phyloP scores from a whole-genome alignment of 2,329 filamentous ascomycete species.

The Leptographium wingfieldii region DNA sequence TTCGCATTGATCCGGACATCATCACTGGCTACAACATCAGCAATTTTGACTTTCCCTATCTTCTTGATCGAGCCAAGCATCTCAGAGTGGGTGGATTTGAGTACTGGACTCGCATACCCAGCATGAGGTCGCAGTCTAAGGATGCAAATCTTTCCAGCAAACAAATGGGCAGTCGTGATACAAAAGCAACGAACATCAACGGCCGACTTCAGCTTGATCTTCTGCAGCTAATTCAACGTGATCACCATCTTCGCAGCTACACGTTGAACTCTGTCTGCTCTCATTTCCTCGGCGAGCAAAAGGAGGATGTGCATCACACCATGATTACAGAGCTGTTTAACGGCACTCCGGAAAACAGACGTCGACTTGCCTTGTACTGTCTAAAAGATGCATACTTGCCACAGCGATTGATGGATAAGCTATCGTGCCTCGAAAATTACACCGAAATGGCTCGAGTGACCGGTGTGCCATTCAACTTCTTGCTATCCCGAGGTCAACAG shows the following conservation, averaged over 20 bases:
- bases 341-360: slow-evolving; percentile 81
- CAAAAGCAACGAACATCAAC: slow-evolving; percentile 87
- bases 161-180: slow-evolving; percentile 94
- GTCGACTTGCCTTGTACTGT: slow-evolving; percentile 88
- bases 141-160: slow-evolving; percentile 90
- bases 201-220: slow-evolving; percentile 87
- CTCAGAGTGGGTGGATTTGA: slow-evolving; percentile 72
- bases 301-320: slow-evolving; percentile 96
- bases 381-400: slow-evolving; percentile 95
- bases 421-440: slow-evolving; percentile 97
- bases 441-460: slow-evolving; percentile 99
- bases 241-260: slow-evolving; percentile 91
- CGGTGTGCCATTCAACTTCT: slow-evolving; percentile 90
- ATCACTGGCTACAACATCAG: slow-evolving; percentile 98
- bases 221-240: slow-evolving; percentile 86
- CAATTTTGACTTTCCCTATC: slow-evolving; percentile 97
- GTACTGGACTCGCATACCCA: slow-evolving; percentile 72
- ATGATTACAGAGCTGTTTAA: slow-evolving; percentile 99
- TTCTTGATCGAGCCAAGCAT: slow-evolving; percentile 76
- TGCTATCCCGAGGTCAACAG: slow-evolving; percentile 86
- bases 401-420: slow-evolving; percentile 88
- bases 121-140: slow-evolving; percentile 56
- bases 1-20: slow-evolving; percentile 87
- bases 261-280: slow-evolving; percentile 93
- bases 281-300: slow-evolving; percentile 91